These are phyloP conservation scores for Tillandsia leiboldiana DNA, from an alignment of 176 grass and related monocot genomes.

Conservation along the genomic window DNA sequence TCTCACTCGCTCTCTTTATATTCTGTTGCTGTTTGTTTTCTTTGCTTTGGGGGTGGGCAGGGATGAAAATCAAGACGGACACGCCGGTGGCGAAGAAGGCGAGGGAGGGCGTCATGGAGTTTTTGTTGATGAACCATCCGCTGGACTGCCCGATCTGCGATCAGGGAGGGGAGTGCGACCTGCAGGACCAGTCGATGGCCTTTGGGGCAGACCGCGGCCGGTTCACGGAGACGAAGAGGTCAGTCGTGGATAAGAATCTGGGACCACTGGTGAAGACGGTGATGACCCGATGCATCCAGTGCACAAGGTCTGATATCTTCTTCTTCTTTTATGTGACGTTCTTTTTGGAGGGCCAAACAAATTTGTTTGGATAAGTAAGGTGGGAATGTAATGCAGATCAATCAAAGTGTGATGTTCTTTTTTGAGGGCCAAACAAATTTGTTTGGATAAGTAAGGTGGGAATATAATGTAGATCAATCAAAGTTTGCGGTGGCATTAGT, in stretches of 20 bases:
- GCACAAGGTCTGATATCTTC: conserved; percentile 59
- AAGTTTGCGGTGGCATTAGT: too few relatives aligned
- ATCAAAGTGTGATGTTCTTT: too few relatives aligned
- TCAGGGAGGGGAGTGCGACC: conserved; percentile 91
- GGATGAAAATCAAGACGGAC: conserved; percentile 98
- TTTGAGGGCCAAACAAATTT: too few relatives aligned
- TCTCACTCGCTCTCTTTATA: background rate
- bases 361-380: too few relatives aligned
- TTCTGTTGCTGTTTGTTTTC: background rate
- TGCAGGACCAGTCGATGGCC: conserved; percentile 98
- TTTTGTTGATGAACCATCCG: conserved; percentile 92
- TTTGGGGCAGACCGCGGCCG: conserved; percentile 91
- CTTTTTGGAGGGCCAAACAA: too few relatives aligned
- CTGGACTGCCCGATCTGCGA: conserved; percentile 97
- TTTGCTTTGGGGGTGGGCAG: conserved; percentile 31
- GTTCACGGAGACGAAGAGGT: conserved; percentile 97
- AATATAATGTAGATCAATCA: too few relatives aligned
- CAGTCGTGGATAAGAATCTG: conserved; percentile 94
- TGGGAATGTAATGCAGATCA: too few relatives aligned
- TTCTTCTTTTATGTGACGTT: background rate
- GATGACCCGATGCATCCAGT: conserved; percentile 99
- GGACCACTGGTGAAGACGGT: conserved; percentile 96
- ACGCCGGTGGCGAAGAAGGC: conserved; percentile 95
- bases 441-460: too few relatives aligned
- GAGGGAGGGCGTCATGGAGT: conserved; percentile 99